phyloP scores from a whole-genome alignment of 2,329 filamentous ascomycete genomes.

The Trichoderma sp. region DNA sequence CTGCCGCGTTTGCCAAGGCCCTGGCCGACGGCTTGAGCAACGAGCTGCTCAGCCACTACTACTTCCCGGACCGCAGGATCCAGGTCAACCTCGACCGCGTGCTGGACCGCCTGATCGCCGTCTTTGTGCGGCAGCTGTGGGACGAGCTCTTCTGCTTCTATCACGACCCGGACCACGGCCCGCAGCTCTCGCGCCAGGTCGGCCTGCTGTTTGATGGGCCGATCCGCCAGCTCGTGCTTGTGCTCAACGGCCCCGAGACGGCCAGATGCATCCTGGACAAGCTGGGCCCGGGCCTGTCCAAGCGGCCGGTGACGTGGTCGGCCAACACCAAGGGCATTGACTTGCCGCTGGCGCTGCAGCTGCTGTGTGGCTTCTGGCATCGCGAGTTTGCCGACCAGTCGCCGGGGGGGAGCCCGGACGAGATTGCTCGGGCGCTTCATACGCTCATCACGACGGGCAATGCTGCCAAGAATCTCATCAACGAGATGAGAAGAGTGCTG shows the following conservation, averaged over 20 bases:
- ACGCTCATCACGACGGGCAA: constrained; percentile 35
- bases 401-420: constrained; percentile 39
- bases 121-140: constrained; percentile 40
- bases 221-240: constrained; percentile 41
- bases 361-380: constrained; percentile 42
- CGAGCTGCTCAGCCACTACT: constrained; percentile 43
- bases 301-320: constrained; percentile 38
- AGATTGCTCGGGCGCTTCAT: constrained; percentile 38
- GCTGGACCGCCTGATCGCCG: constrained; percentile 39
- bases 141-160: constrained; percentile 42
- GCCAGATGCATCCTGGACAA: constrained; percentile 40
- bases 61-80: constrained; percentile 38
- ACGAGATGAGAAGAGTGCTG: constrained; percentile 35
- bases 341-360: constrained; percentile 39
- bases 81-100: constrained; percentile 41
- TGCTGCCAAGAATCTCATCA: constrained; percentile 36
- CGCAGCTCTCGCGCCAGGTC: constrained; percentile 36
- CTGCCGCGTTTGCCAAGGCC: constrained; percentile 40
- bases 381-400: constrained; percentile 40
- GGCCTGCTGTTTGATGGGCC: constrained; percentile 41
- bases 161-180: constrained; percentile 32
- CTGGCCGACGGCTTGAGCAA: constrained; percentile 40
- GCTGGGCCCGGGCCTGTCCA: constrained; percentile 40
- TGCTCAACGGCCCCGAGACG: constrained; percentile 42
- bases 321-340: constrained; percentile 38